Base-by-base conservation (phyloP, 257 asterid genomes). In the Solanum commersonii region DNA sequence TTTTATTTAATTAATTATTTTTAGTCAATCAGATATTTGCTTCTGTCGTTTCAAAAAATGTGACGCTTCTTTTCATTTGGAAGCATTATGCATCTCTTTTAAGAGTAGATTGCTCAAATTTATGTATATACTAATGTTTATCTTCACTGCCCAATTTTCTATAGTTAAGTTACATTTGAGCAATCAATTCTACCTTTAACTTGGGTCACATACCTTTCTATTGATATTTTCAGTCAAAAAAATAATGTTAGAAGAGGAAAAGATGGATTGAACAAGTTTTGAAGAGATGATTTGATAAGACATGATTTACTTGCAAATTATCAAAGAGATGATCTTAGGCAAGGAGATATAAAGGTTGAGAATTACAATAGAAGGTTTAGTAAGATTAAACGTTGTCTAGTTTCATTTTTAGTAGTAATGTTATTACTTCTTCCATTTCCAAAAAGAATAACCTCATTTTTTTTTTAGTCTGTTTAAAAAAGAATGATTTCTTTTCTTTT, bases 321-420 rank as follows among this genome's bases (percentile, higher is more conserved):
- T 22, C 1, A 4, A 20, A 8, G 2, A 3, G 0, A 8, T 1
- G 6, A 8, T 0, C 2, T 59, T 60, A 60, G 5, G 6, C 10
- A 22, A 2, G 2, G 2, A 22, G 1, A 60, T 22, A 22, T 60
- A 0, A 22, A 1, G 2, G 1, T 60, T 0, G 1, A 60, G 0
- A 60, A 9, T 60, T 22, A 60, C 0, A 0, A 60, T 1, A 22
- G 14, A 9, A 60, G 5, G 6, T 60, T 60, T 60, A 60, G 13
- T 60, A 60, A 60, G 3, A 0, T 20, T 1, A 0, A 60, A 60
- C 1, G 0, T 59, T 22, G 5, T 59, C 10, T 22, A 22, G 6
- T 9, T 60, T 0, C 11, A 8, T 9, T 60, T 60, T 60, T 22
- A 3, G 27, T 23, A 60, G 8, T 3, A 59, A 8, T 8, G 6